Evolutionary conservation across 495 filamentous ascomycete genomes (phyloP).

Genomic region (Beverwykella pulmonaria): DNA sequence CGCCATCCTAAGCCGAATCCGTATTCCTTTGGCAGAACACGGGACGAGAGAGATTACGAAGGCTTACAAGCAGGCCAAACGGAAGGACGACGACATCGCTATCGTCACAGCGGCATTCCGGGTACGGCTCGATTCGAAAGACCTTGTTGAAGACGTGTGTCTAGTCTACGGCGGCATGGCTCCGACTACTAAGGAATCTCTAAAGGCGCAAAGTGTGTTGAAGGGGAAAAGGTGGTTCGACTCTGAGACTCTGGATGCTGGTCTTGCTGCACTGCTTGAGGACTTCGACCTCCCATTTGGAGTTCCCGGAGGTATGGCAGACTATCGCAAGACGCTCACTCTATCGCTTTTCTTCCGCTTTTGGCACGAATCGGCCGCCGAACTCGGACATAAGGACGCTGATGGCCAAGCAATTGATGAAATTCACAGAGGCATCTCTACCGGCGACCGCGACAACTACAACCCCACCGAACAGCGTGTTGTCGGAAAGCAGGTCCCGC

Average conservation of each 20-base stretch:
- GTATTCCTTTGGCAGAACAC: slow-evolving; percentile 26
- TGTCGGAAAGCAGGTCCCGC: slow-evolving; percentile 50
- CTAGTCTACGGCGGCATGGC: slow-evolving; percentile 39
- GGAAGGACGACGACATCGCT: slow-evolving; percentile 40
- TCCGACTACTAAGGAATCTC: slow-evolving; percentile 24
- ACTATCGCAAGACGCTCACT: slow-evolving; percentile 32
- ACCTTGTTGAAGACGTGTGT: slow-evolving; percentile 25
- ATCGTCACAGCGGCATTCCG: slow-evolving; percentile 35
- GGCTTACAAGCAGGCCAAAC: slow-evolving; percentile 39
- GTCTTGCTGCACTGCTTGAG: slow-evolving; percentile 13
- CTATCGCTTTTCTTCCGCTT: slow-evolving; percentile 40
- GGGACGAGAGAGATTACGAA: slow-evolving; percentile 25
- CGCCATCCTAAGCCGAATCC: slow-evolving; percentile 41
- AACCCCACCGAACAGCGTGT: slow-evolving; percentile 50
- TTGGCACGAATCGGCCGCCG: slow-evolving; percentile 36
- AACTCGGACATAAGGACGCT: slow-evolving; percentile 48
- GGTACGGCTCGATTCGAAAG: slow-evolving; percentile 19
- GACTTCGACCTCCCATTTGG: slow-evolving; percentile 33
- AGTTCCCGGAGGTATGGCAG: slow-evolving; percentile 39
- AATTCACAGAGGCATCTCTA: slow-evolving; percentile 63
- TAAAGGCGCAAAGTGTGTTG: slow-evolving; percentile 16
- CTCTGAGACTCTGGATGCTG: slow-evolving; percentile 24
- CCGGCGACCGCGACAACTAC: slow-evolving; percentile 56
- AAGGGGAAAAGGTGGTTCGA: slow-evolving; percentile 29
- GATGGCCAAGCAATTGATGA: slow-evolving; percentile 60